Base-by-base conservation (phyloP, 2,329 filamentous ascomycete genomes). In the Ophiocordyceps camponoti-leonardi region DNA sequence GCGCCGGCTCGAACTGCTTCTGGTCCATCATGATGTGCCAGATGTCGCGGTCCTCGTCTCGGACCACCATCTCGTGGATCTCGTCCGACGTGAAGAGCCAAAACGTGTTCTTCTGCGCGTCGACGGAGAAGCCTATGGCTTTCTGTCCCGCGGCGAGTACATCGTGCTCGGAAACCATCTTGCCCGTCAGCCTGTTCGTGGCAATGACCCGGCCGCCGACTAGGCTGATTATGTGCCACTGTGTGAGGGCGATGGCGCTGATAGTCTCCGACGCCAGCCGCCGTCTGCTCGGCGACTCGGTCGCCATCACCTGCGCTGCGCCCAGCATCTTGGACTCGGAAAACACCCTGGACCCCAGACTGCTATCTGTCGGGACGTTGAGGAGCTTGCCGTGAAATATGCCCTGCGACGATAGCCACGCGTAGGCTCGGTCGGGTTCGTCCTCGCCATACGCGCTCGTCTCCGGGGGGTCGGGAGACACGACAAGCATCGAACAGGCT, bases 101-200 rank as follows among this genome's bases (percentile, higher is more conserved):
- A 58, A 90, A 95, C 0, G 92, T 98, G 56, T 90, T 93, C 68
- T 95, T 94, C 61, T 92, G 90, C 49, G 83, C 75, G 61, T 98
- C 92, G 10, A 90, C 81, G 44, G 87, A 81, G 18, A 98, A 73
- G 0, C 85, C 87, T n/a, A 98, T 67, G 5, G 81, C 78, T 54
- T 73, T 80, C 54, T 94, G 84, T 0, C 83, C 84, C 5, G 78
- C 73, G 46, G 90, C 83, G 14, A 96, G 69, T 5, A 98, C 82
- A 20, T 80, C 71, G 61, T 96, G 87, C 58, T 95, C 86, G 53
- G 92, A 93, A 2, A 94, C 83, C 43, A 90, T 71, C 44, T 81
- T 77, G 26, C 90, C 86, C 39, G 88, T 92, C 42, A 98, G 72
- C 30, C 87, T 77, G 58, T 96, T 96, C 49, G 86, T 77, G 3